phyloP scores from a whole-genome alignment of 768 basidiomycete genomes.

The Russula compacta region DNA sequence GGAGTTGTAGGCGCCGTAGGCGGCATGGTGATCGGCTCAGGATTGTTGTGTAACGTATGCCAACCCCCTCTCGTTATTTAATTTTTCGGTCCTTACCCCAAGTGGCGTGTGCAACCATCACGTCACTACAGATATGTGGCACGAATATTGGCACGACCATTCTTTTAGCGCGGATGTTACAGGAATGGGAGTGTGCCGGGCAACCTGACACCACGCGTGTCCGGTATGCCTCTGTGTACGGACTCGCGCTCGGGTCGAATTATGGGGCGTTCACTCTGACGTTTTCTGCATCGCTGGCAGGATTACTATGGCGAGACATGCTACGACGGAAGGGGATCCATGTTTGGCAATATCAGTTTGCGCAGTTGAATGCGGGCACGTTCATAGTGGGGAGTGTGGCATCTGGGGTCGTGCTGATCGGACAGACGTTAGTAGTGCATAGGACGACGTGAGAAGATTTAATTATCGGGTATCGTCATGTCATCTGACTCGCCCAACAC shows the following conservation, averaged over 20 bases:
- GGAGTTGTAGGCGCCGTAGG: slow-evolving; percentile 32
- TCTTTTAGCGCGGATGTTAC: slow-evolving; percentile 72
- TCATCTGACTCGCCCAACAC: slow-evolving; percentile 2
- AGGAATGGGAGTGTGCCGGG: slow-evolving; percentile 28
- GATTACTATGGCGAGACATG: slow-evolving; percentile 75
- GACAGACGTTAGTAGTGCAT: slow-evolving; percentile 46
- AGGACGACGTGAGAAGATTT: neutral
- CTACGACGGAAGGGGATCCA: slow-evolving; percentile 61
- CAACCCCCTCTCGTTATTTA: neutral
- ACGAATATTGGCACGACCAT: slow-evolving; percentile 93
- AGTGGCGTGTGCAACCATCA: neutral
- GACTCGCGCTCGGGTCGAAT: slow-evolving; percentile 81
- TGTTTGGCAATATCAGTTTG: slow-evolving; percentile 56
- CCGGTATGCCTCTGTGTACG: slow-evolving; percentile 26
- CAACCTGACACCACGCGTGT: slow-evolving; percentile 5
- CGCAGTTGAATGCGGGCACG: slow-evolving; percentile 65
- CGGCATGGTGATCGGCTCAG: slow-evolving; percentile 58
- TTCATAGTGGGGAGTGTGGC: slow-evolving; percentile 57
- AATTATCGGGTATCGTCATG: neutral
- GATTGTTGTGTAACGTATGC: slow-evolving; percentile 62
- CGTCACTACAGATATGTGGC: slow-evolving; percentile 43
- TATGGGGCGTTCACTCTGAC: slow-evolving; percentile 87
- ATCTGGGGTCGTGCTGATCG: slow-evolving; percentile 59
- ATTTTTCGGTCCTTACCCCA: neutral
- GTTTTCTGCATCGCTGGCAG: slow-evolving; percentile 82